Evolutionary conservation across 2,329 filamentous ascomycete genomes (phyloP).

Genomic region (Ophiostoma populinum): DNA sequence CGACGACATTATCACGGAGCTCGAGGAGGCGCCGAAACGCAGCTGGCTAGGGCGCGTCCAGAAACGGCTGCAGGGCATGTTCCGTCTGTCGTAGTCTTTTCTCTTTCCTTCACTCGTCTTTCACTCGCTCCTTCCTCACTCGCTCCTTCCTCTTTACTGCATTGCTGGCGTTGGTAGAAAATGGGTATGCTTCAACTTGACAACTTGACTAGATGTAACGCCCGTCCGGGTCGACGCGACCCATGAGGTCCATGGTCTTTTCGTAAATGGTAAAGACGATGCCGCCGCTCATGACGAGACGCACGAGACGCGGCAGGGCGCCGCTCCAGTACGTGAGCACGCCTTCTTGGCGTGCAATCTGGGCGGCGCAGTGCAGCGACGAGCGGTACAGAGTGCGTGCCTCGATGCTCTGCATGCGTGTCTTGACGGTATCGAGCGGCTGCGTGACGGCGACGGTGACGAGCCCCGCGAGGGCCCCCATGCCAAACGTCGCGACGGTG

Average conservation of each 20-base stretch:
- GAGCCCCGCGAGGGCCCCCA: constrained; percentile 73
- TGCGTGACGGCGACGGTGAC: constrained; percentile 74
- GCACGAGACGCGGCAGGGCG: constrained; percentile 66
- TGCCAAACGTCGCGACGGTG: constrained; percentile 70
- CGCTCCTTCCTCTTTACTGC: no score
- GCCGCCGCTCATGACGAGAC: constrained; percentile 79
- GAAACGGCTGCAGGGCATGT: constrained; percentile 40
- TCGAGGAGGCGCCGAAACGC: constrained; percentile 43
- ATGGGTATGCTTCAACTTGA: not conserved
- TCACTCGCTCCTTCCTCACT: not conserved
- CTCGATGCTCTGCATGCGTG: constrained; percentile 92
- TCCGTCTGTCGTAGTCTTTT: constrained; percentile 31
- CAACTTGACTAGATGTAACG: constrained; percentile 47
- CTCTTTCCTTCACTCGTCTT: not conserved
- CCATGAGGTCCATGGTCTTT: constrained; percentile 83
- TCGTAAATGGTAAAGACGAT: constrained; percentile 99
- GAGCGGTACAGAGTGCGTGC: constrained; percentile 69
- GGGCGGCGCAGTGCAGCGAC: constrained; percentile 62
- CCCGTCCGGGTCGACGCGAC: constrained; percentile 62
- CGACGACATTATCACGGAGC: constrained; percentile 39
- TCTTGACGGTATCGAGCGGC: constrained; percentile 86
- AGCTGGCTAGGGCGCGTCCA: constrained; percentile 33
- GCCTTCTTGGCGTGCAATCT: constrained; percentile 81
- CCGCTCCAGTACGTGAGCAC: constrained; percentile 87
- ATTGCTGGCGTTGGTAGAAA: constrained; percentile 2